Base-by-base conservation (phyloP, 2,329 filamentous ascomycete genomes). In the Macrophomina phaseolina region DNA sequence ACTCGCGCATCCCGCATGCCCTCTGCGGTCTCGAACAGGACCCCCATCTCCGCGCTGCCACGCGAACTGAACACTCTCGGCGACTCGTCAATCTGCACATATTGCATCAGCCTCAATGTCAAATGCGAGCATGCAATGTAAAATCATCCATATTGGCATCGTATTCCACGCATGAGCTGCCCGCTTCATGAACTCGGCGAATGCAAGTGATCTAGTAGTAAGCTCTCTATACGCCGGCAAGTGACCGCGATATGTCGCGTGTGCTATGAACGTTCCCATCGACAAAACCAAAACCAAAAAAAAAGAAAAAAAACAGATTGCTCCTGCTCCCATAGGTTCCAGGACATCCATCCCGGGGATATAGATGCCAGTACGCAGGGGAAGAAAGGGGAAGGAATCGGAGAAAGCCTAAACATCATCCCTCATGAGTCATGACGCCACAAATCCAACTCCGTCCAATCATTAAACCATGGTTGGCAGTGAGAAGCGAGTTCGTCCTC, bases 371-470 rank as follows among this genome's bases (percentile, higher is more conserved):
- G 23, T 45, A 40, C 12, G n/a, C 14, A 12, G 9, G 16, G 46
- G 53, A 46, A 58, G 53, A 58, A 58, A 45, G 40, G 38, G 30
- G n/a, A 34, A 48, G 56, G 56, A 34, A 61, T 61, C 56, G 40
- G 56, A 36, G 34, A 16, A 61, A 61, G 46, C 5, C 56, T 36
- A 32, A 36, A 46, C 40, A 34, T 48, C 40, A 30, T 48, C 56
- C 56, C 18, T 61, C 56, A 46, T 61, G 56, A 61, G 34, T 61
- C 56, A 61, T 61, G 56, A 58, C 38, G 6, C 38, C 23, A 7
- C 40, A 14, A 23, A 23, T 9, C 53, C 36, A 34, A 61, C 42
- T 45, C 28, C 56, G 23, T 46, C 55, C 18, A 32, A 34, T 46
- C 38, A 9, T 46, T 42, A 28, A 46, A 34, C 38, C 11, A 28